These are phyloP conservation scores for Platanthera zijinensis DNA, from an alignment of 106 monocot genomes.

Conservation along the genomic window DNA sequence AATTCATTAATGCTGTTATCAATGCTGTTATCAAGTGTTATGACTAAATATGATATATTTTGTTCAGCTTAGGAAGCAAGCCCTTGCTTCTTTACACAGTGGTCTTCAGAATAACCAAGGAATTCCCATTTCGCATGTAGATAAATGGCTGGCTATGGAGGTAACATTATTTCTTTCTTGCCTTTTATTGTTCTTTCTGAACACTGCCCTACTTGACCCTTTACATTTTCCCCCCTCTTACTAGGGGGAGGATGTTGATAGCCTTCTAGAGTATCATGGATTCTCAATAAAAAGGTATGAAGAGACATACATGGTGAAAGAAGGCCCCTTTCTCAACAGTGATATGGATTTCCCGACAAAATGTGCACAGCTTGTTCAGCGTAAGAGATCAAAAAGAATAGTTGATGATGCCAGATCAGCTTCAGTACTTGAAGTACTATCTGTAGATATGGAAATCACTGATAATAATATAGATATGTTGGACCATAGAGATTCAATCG, in stretches of 20 bases:
- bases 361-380: conserved; percentile 60
- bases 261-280: conserved; percentile 76
- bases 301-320: conserved; percentile 87
- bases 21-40: not conserved
- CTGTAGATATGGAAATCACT: conserved; percentile 6
- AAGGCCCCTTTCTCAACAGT: conserved; percentile 66
- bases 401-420: conserved; percentile 54
- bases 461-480: not conserved
- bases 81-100: conserved; percentile 80
- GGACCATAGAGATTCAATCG: conserved; percentile 7
- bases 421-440: conserved; percentile 12
- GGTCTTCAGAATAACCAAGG: conserved; percentile 92
- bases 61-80: conserved; percentile 72
- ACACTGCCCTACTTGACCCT: not conserved
- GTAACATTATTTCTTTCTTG: conserved; percentile 26
- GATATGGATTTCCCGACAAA: conserved; percentile 59
- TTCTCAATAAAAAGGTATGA: conserved; percentile 57
- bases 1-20: too few species aligned
- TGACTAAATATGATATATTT: conserved; percentile 3
- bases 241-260: conserved; percentile 78
- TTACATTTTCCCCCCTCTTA: conserved; percentile 1
- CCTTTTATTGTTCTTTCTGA: not conserved
- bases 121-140: conserved; percentile 66
- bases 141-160: conserved; percentile 85
- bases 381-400: conserved; percentile 57